These are phyloP conservation scores for Medicago arabica DNA, from an alignment of 306 rosid genomes.

Conservation along the genomic window DNA sequence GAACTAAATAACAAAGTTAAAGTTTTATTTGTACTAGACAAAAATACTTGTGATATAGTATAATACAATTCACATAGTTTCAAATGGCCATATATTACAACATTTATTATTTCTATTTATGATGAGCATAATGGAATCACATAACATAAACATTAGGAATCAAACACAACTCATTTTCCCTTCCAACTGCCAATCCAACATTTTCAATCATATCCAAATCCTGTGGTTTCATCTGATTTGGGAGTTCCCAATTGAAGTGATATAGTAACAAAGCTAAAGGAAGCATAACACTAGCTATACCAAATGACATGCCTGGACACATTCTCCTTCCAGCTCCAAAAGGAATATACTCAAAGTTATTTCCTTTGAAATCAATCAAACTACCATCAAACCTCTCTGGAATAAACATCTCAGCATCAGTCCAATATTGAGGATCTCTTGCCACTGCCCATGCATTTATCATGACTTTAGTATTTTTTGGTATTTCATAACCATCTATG, in stretches of 20 bases:
- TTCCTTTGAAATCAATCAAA: conserved; percentile 2
- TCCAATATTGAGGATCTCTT: conserved; percentile 42
- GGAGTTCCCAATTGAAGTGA: conserved; percentile 3
- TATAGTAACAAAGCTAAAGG: not conserved
- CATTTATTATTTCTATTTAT: not conserved
- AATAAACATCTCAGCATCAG: not conserved
- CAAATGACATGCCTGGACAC: conserved; percentile 4
- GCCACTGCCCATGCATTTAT: conserved; percentile 53
- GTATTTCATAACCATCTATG: conserved; percentile 42
- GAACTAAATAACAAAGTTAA: too few relatives aligned
- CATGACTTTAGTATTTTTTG: conserved; percentile 41
- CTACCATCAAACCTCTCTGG: conserved; percentile 3
- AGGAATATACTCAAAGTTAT: conserved; percentile 10
- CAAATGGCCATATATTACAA: too few relatives aligned
- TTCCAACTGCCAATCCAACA: conserved; percentile 6
- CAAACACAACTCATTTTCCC: not conserved
- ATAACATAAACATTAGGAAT: not conserved
- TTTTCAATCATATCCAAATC: conserved; percentile 21
- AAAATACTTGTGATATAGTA: too few relatives aligned
- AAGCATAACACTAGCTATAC: not conserved
- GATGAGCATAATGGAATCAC: not conserved
- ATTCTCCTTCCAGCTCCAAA: conserved; percentile 23
- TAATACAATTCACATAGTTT: too few relatives aligned
- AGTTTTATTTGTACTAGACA: too few relatives aligned
- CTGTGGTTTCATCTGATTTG: not conserved